phyloP scores from a whole-genome alignment of 352 stramenopile genomes.

The Globisporangium recalcitrans region DNA sequence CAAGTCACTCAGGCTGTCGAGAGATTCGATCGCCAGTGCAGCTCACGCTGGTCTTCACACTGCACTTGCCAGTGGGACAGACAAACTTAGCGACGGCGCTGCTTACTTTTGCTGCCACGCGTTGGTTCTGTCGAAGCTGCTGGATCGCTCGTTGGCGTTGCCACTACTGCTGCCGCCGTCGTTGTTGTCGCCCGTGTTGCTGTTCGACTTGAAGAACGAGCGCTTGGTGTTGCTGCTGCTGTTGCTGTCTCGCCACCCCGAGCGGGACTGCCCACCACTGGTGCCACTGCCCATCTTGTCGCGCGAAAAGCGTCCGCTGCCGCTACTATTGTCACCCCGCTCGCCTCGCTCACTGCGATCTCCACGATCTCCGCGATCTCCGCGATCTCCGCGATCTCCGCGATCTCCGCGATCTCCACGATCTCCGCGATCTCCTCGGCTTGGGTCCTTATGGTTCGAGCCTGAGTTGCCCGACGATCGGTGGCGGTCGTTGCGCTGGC shows the following conservation, averaged over 20 bases:
- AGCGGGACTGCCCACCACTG: slow-evolving; percentile 27
- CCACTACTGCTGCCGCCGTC: slow-evolving; percentile 25
- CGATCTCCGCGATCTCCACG: slow-evolving; percentile 12
- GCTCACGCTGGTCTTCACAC: no score
- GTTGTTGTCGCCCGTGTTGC: slow-evolving; percentile 26
- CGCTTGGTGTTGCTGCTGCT: slow-evolving; percentile 24
- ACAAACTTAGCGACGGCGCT: background rate
- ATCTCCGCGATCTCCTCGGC: slow-evolving; percentile 5
- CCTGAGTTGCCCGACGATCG: slow-evolving; percentile 11
- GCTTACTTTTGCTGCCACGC: slow-evolving; percentile 30
- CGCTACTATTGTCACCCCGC: slow-evolving; percentile 19
- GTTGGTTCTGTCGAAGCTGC: slow-evolving; percentile 28
- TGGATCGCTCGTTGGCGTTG: slow-evolving; percentile 22
- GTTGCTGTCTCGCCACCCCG: slow-evolving; percentile 51
- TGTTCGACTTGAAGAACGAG: slow-evolving; percentile 35
- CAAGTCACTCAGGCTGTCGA: no score
- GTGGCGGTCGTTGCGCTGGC: slow-evolving; percentile 14
- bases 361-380: slow-evolving; percentile 11
- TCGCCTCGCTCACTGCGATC: slow-evolving; percentile 9
- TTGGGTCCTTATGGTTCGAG: slow-evolving; percentile 19
- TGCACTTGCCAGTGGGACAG: no score
- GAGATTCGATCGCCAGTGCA: no score
- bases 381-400: slow-evolving; percentile 9
- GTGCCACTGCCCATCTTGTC: slow-evolving; percentile 25
- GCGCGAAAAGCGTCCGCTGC: slow-evolving; percentile 46